Evolutionary conservation across 441 rosid species (phyloP).

Genomic region (Eruca vesicaria): DNA sequence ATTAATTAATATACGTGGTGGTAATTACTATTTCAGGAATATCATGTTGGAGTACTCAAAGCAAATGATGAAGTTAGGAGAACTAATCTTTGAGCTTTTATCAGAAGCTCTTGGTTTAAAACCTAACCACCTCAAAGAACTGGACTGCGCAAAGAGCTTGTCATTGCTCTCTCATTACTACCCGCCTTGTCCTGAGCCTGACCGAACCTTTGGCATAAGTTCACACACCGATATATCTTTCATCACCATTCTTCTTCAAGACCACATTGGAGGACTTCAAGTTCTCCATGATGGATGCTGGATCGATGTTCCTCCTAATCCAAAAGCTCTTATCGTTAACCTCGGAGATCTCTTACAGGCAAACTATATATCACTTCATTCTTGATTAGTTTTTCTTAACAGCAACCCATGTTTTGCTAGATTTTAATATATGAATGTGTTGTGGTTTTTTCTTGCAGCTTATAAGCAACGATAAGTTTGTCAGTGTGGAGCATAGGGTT

Average conservation of each 20-base stretch:
- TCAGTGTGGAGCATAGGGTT: constrained; percentile 40
- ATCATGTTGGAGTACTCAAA: constrained; percentile 37
- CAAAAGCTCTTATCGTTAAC: neutral
- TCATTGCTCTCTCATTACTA: neutral
- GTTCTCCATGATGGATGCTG: neutral
- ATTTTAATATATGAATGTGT: no score
- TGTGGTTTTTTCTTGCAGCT: constrained; percentile 12
- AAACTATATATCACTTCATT: no score
- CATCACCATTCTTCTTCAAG: neutral
- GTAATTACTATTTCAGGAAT: neutral
- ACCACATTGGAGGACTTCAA: neutral
- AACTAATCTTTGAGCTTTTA: neutral
- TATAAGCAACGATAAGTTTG: constrained; percentile 31
- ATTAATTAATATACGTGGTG: no score
- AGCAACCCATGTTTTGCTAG: no score
- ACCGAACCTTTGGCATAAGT: neutral
- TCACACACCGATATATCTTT: neutral
- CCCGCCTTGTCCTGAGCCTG: neutral
- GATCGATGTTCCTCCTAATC: neutral
- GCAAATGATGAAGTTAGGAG: constrained; percentile 37
- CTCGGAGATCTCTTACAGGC: neutral
- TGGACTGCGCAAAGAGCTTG: neutral
- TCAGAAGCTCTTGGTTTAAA: neutral
- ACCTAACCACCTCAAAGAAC: neutral
- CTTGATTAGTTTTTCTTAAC: no score